phyloP scores from a whole-genome alignment of 257 asterid genomes.

The Solanum stenotomum region DNA sequence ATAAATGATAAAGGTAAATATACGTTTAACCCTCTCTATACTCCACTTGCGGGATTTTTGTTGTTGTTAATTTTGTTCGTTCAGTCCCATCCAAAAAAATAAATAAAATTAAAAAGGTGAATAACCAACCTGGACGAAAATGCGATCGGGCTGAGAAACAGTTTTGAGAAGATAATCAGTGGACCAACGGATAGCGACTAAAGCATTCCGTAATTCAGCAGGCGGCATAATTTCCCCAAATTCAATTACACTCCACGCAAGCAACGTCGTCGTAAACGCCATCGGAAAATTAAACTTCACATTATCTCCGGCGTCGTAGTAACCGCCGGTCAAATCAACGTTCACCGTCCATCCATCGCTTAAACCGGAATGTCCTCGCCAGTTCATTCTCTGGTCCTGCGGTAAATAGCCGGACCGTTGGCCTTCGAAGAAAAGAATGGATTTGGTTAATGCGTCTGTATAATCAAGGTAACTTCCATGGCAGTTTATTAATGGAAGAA shows the following conservation, averaged over 20 bases:
- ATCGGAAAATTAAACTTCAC: slow-evolving; percentile 86
- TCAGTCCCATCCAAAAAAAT: neutral
- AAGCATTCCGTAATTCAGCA: slow-evolving; percentile 56
- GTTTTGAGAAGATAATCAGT: slow-evolving; percentile 84
- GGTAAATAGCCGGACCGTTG: slow-evolving; percentile 91
- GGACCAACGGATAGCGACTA: slow-evolving; percentile 76
- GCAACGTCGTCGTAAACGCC: slow-evolving; percentile 96
- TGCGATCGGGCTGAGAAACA: slow-evolving; percentile 78
- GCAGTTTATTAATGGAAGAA: neutral
- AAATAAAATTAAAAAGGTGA: neutral
- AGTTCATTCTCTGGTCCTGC: slow-evolving; percentile 64
- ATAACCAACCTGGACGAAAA: slow-evolving; percentile 69
- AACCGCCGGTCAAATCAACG: slow-evolving; percentile 79
- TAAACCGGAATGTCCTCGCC: slow-evolving; percentile 84
- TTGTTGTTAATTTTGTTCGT: neutral
- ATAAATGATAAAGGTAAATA: too few species aligned
- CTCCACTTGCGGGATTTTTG: neutral
- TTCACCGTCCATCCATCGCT: slow-evolving; percentile 63
- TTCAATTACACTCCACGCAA: slow-evolving; percentile 92
- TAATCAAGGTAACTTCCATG: slow-evolving; percentile 50
- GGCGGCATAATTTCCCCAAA: slow-evolving; percentile 71
- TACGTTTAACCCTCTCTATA: too few species aligned
- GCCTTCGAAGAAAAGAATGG: slow-evolving; percentile 78
- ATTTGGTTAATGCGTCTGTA: slow-evolving; percentile 70
- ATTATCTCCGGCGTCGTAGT: slow-evolving; percentile 96